A percentile compares a stretch with the other conserved stretches of the same genome.
Conservation (phyloP, 1,284 basidiomycete species). For the Sphagnurus paluster region DNA sequence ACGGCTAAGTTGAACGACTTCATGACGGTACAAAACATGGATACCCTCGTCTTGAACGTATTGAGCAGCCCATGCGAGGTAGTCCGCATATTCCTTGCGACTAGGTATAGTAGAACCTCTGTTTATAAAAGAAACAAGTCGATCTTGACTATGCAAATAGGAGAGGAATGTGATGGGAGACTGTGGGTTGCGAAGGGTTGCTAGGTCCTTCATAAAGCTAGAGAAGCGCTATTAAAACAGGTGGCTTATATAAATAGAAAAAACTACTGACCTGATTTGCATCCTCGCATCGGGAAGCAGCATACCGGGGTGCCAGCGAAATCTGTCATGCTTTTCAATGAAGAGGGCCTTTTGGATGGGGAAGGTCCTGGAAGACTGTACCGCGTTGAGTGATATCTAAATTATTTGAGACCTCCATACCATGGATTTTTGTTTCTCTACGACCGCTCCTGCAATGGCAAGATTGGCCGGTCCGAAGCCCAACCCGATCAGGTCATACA, state of each 20-base stretch:
- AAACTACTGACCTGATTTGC: constrained; percentile 50
- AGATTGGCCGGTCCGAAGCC: constrained; percentile 63
- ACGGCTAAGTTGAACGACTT: constrained; percentile 44
- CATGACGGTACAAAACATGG: constrained; percentile 47
- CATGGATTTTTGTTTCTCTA: constrained; percentile 34
- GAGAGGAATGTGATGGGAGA: constrained; percentile 59
- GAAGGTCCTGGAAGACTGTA: constrained; percentile 12
- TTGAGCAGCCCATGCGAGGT: constrained; percentile 54
- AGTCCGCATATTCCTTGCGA: constrained; percentile 76
- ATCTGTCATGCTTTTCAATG: constrained; percentile 49
- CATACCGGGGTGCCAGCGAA: constrained; percentile 62
- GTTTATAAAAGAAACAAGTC: constrained; percentile 66
- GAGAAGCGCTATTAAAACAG: not conserved
- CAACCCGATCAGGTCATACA: constrained; percentile 54
- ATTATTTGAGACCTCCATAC: not conserved
- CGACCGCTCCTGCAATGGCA: constrained; percentile 55
- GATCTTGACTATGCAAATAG: constrained; percentile 53
- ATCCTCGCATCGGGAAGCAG: constrained; percentile 55
- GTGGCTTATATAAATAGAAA: too few relatives aligned
- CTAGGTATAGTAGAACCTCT: constrained; percentile 90
- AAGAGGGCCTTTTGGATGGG: constrained; percentile 45
- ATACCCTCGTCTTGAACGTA: constrained; percentile 45
- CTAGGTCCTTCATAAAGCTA: constrained; percentile 62
- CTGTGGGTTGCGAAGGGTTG: constrained; percentile 54
- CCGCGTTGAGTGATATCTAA: not conserved